These are phyloP conservation scores for Termitomyces sp. DNA, from an alignment of 768 basidiomycete species.

Conservation along the genomic window DNA sequence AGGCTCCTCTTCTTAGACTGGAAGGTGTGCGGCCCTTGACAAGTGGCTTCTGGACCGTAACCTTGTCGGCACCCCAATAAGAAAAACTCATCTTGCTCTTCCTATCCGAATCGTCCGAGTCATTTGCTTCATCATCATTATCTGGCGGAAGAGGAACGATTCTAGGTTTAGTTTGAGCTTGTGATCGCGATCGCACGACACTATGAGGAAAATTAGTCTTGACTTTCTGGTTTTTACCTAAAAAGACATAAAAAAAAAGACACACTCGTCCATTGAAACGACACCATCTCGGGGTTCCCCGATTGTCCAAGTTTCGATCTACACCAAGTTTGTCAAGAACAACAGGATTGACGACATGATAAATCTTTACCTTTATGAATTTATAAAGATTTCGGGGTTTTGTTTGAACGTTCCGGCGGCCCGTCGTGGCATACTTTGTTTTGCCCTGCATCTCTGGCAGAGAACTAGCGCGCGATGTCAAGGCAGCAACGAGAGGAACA, in stretches of 20 bases:
- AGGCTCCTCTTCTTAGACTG: conserved; percentile 36
- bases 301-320: conserved; percentile 89
- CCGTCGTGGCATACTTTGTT: conserved; percentile 79
- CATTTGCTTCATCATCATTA: conserved; percentile 46
- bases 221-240: neutral
- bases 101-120: conserved; percentile 82
- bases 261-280: conserved; percentile 89
- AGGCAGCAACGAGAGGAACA: conserved; percentile 64
- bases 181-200: conserved; percentile 64
- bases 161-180: conserved; percentile 55
- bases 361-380: conserved; percentile 67
- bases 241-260: conserved; percentile 7
- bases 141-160: conserved; percentile 67
- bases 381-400: conserved; percentile 91
- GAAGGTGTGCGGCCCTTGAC: conserved; percentile 41
- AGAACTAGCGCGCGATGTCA: conserved; percentile 67
- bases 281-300: conserved; percentile 77
- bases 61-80: conserved; percentile 90
- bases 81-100: conserved; percentile 94
- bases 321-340: neutral
- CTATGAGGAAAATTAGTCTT: conserved; percentile 27
- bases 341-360: conserved; percentile 3
- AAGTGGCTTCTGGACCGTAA: conserved; percentile 78
- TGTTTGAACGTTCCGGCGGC: conserved; percentile 67
- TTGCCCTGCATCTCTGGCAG: conserved; percentile 81